These are phyloP conservation scores for Talaromyces rugulosus DNA, from an alignment of 2,329 filamentous ascomycete species.

Conservation along the genomic window DNA sequence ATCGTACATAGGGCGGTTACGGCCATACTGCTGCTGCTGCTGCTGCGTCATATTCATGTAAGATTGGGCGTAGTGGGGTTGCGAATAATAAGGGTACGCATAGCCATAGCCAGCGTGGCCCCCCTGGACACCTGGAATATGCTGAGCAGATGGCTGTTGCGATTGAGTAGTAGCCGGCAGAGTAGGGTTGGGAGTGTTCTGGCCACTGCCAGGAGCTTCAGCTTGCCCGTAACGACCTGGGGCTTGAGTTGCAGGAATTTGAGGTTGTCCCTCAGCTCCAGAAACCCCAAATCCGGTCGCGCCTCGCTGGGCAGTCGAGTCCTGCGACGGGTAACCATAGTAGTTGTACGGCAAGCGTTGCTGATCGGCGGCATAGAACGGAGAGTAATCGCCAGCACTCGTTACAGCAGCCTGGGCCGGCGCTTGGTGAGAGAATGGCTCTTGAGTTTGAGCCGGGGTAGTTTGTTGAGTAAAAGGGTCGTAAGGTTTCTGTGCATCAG, in stretches of 20 bases:
- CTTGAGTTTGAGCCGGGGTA: slow-evolving; percentile 58
- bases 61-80: slow-evolving; percentile 54
- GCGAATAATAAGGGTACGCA: slow-evolving; percentile 56
- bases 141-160: slow-evolving; percentile 48
- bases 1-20: slow-evolving; percentile 48
- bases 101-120: slow-evolving; percentile 57
- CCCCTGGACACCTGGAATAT: slow-evolving; percentile 48
- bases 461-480: slow-evolving; percentile 81
- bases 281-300: slow-evolving; percentile 69
- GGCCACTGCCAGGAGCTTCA: slow-evolving; percentile 79
- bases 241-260: slow-evolving; percentile 63
- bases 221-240: slow-evolving; percentile 67
- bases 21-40: slow-evolving; percentile 43
- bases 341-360: slow-evolving; percentile 73
- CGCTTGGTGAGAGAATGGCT: slow-evolving; percentile 50
- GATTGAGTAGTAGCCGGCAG: slow-evolving; percentile 54
- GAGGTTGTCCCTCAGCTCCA: slow-evolving; percentile 56
- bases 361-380: slow-evolving; percentile 77
- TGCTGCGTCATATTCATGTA: slow-evolving; percentile 56
- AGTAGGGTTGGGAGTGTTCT: slow-evolving; percentile 83
- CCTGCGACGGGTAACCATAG: slow-evolving; percentile 68
- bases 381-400: slow-evolving; percentile 69
- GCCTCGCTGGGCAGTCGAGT: slow-evolving; percentile 67
- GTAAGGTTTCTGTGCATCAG: slow-evolving; percentile 70
- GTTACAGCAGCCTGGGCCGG: slow-evolving; percentile 57